Base-by-base conservation (phyloP, 2,329 filamentous ascomycete species). In the Ascochyta rabiei region DNA sequence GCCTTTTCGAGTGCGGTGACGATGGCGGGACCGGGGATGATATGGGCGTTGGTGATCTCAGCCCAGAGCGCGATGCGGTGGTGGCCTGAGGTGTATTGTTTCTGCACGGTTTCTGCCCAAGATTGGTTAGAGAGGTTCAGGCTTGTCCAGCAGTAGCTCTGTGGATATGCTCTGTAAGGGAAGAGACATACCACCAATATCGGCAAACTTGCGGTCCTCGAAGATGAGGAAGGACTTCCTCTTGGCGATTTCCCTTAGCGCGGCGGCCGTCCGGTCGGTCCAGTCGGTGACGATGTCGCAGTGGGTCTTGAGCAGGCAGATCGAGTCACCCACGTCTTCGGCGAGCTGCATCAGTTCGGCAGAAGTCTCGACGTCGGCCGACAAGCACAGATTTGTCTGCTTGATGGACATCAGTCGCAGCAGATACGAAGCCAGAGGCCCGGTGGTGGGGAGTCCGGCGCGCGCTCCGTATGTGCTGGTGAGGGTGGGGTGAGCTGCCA, bases 201-300 rank as follows among this genome's bases (percentile, higher is more conserved):
- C 81, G 37, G 79, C 80, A 63, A 84, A 82, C 62, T 84, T 84
- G 56, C 81, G 73, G 63, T 84, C 81, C 66, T 84, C 81, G 61
- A 84, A 84, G 33, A 83, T 74, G 13, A 83, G 55, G 61, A 84
- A 84, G 44, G 74, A 75, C 64, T 82, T 82, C 48, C 79, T 73
- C 62, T 71, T 69, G 2, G 80, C 76, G 38, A 83, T 75, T 33
- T 81, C 80, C 43, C 76, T 71, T 59, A 84, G 66, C 0, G 77
- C 75, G 53, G 76, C 64, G 16, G 81, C 81, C 1, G 83, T 85
- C 53, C 82, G 77, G 55, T 83, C 80, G 13, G 79, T 80, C 78
- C 84, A 87, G 70, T 87, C 84, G 58, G 81, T 79, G 62, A 87
- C 81, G 47, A 84, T 84, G 71, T 87, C 84, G 50, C 82, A 84